These are phyloP conservation scores for Jackrogersella minutella DNA, from an alignment of 495 filamentous ascomycete species.

Conservation along the genomic window DNA sequence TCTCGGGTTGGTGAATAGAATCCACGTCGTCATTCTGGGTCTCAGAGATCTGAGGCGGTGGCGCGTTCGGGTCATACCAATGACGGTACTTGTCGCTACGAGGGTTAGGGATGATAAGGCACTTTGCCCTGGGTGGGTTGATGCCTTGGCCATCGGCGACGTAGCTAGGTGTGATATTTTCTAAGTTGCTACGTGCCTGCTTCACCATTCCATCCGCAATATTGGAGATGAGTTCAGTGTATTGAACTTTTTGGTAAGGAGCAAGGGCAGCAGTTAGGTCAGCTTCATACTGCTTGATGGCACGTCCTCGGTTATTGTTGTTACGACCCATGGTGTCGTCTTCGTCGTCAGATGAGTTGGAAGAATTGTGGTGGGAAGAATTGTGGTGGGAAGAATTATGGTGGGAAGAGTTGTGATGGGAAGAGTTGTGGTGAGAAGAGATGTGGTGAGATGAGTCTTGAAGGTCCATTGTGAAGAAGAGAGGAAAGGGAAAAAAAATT, in stretches of 20 bases:
- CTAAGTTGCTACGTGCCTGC: conserved; percentile 56
- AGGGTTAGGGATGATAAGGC: conserved; percentile 34
- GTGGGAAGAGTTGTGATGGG: not conserved
- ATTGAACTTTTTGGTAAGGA: conserved; percentile 32
- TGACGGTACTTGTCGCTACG: conserved; percentile 38
- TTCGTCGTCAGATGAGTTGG: conserved; percentile 38
- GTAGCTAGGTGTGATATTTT: conserved; percentile 40
- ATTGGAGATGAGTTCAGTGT: conserved; percentile 48
- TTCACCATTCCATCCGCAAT: conserved; percentile 60
- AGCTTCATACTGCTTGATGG: conserved; percentile 29
- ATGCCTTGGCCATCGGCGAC: conserved; percentile 35
- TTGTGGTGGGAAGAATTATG: not conserved
- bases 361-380: conserved; percentile 7
- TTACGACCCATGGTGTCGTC: conserved; percentile 32
- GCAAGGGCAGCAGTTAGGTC: conserved; percentile 36
- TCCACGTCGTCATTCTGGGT: too few species aligned
- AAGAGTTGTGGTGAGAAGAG: too few species aligned
- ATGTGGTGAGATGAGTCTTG: too few species aligned
- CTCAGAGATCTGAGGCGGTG: too few species aligned
- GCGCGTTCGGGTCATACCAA: conserved; percentile 26
- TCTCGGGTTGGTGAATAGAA: too few species aligned
- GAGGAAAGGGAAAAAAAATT: too few species aligned
- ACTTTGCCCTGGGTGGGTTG: conserved; percentile 25
- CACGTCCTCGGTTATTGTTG: not conserved
- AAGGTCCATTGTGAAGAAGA: too few species aligned